These are phyloP conservation scores for Malus hybrid DNA, from an alignment of 331 rosid species.

Conservation along the genomic window DNA sequence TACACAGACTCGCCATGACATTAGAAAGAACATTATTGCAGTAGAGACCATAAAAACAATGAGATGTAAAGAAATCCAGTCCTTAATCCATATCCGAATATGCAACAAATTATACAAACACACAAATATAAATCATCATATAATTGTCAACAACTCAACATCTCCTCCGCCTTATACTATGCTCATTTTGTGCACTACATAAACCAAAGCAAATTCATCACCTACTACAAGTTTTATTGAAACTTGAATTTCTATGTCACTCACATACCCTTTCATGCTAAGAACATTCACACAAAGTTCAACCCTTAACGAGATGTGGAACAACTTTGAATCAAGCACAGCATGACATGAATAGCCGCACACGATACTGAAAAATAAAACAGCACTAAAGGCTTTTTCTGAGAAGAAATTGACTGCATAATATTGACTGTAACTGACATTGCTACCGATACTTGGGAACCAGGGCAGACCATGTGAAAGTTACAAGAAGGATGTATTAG, in stretches of 20 bases:
- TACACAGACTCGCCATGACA: background rate
- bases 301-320: background rate
- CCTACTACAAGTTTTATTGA: background rate
- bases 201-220: background rate
- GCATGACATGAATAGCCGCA: background rate
- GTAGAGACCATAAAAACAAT: background rate
- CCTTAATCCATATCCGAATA: background rate
- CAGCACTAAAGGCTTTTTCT: background rate
- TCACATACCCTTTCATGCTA: background rate
- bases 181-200: background rate
- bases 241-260: background rate
- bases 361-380: background rate
- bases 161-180: background rate
- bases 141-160: background rate
- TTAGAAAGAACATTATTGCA: background rate
- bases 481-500: background rate
- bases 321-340: background rate
- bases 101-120: background rate
- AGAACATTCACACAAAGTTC: background rate
- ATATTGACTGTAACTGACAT: background rate
- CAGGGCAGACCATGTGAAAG: background rate
- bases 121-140: background rate
- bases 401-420: background rate
- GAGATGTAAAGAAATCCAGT: background rate
- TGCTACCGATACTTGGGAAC: background rate